Evolutionary conservation across 2,329 filamentous ascomycete genomes (phyloP).

Genomic region (Amphichorda felina): DNA sequence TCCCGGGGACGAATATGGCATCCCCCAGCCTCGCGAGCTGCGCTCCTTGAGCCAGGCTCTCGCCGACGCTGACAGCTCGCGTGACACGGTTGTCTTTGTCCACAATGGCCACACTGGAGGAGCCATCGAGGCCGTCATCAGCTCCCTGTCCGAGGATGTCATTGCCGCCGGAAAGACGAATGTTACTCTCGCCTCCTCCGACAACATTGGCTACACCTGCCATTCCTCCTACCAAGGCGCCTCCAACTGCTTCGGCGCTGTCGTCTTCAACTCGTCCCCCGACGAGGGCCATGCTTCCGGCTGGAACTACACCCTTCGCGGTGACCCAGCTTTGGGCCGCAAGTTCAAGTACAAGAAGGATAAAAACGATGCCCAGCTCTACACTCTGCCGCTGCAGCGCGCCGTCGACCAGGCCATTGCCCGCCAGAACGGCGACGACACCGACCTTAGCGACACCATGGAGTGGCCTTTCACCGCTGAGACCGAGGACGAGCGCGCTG

Average conservation of each 20-base stretch:
- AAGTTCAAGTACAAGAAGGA: slow-evolving; percentile 42
- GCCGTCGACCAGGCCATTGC: slow-evolving; percentile 53
- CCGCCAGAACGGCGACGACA: slow-evolving; percentile 9
- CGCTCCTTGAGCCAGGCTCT: slow-evolving; percentile 55
- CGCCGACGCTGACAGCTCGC: slow-evolving; percentile 33
- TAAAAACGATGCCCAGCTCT: slow-evolving; percentile 53
- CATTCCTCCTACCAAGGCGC: slow-evolving; percentile 48
- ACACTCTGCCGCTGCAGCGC: slow-evolving; percentile 56
- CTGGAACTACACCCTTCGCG: slow-evolving; percentile 67
- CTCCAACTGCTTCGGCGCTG: slow-evolving; percentile 60
- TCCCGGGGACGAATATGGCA: slow-evolving; percentile 59
- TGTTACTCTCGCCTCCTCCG: slow-evolving; percentile 8
- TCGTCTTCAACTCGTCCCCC: slow-evolving; percentile 60
- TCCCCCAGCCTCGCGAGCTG: slow-evolving; percentile 48
- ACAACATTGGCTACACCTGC: slow-evolving; percentile 33
- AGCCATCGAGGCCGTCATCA: slow-evolving; percentile 58
- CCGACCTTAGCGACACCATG: slow-evolving; percentile 7
- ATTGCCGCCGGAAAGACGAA: slow-evolving; percentile 10
- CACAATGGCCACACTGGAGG: slow-evolving; percentile 58
- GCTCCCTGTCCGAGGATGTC: slow-evolving; percentile 16
- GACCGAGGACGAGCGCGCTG: slow-evolving; percentile 54
- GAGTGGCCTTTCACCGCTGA: slow-evolving; percentile 37
- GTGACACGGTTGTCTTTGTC: slow-evolving; percentile 61
- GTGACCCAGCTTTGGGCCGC: slow-evolving; percentile 44
- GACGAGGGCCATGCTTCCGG: slow-evolving; percentile 33